phyloP scores from a whole-genome alignment of 768 basidiomycete genomes.

The Grammothele lineata region DNA sequence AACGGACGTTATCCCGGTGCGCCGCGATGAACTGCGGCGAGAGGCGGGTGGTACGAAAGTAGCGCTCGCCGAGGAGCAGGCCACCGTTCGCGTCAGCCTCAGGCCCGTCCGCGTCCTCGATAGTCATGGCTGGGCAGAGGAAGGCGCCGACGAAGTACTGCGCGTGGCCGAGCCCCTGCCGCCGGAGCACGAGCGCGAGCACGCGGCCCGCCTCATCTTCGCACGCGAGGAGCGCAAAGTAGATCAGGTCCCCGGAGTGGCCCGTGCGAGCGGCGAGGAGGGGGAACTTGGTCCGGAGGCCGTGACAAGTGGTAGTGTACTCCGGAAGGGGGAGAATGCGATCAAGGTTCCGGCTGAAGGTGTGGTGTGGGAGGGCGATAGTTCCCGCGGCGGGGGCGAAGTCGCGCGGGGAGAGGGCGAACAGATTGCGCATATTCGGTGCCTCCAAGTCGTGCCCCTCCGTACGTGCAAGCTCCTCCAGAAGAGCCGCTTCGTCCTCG shows the following conservation, averaged over 20 bases:
- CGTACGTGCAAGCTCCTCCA: background rate
- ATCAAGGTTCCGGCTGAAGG: background rate
- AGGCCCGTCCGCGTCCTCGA: background rate
- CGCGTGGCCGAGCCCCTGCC: background rate
- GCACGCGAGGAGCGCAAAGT: constrained; percentile 1
- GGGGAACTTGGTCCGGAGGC: constrained; percentile 2
- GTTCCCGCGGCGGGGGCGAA: background rate
- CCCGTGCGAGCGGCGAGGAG: background rate
- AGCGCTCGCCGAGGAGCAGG: background rate
- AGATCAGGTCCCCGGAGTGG: background rate
- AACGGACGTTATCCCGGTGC: background rate
- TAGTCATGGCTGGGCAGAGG: background rate
- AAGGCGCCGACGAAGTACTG: constrained; percentile 1
- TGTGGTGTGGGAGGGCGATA: background rate
- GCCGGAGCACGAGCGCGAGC: background rate
- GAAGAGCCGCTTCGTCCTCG: background rate
- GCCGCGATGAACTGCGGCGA: background rate
- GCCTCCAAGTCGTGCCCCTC: background rate
- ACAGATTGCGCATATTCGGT: background rate
- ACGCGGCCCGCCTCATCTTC: background rate
- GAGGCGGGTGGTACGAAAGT: constrained; percentile 2
- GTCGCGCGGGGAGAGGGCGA: constrained; percentile 1
- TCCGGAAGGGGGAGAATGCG: background rate
- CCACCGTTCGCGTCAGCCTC: background rate
- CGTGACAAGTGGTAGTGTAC: background rate